A percentile compares a stretch with the other conserved stretches of the same genome.
Evolutionary conservation across 208 protist genomes (phyloP).

Genomic region (Trypanosoma lewisi): DNA sequence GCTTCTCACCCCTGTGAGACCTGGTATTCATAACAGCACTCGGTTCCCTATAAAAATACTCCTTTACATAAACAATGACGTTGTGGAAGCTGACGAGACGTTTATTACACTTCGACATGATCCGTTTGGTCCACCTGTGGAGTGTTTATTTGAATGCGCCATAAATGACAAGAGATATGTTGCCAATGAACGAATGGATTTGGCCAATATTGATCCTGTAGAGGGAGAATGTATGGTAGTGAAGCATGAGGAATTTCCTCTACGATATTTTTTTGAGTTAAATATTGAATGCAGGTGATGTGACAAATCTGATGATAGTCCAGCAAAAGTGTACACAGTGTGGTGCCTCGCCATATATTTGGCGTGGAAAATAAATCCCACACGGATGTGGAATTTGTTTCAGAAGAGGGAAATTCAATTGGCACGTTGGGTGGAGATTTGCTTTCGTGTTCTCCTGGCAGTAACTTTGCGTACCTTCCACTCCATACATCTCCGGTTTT

Average conservation of each 20-base stretch:
- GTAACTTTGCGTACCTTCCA: conserved; percentile 32
- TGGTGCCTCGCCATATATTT: conserved; percentile 25
- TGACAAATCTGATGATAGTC: not conserved
- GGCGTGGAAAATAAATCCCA: conserved; percentile 21
- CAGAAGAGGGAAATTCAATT: conserved; percentile 23
- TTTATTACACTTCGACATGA: conserved; percentile 22
- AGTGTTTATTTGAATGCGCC: conserved; percentile 22
- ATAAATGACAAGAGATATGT: conserved; percentile 10
- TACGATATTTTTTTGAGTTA: conserved; percentile 30
- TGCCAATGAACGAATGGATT: conserved; percentile 13
- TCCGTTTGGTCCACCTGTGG: conserved; percentile 16
- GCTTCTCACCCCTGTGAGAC: conserved; percentile 16
- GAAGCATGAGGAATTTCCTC: conserved; percentile 21
- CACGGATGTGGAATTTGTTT: conserved; percentile 23
- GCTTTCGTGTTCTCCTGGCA: conserved; percentile 6
- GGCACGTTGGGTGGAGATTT: conserved; percentile 21
- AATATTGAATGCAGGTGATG: conserved; percentile 1
- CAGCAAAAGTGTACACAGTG: conserved; percentile 5
- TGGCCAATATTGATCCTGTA: conserved; percentile 5
- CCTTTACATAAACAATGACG: conserved; percentile 7
- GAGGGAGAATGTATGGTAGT: conserved; percentile 25
- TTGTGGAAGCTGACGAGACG: conserved; percentile 17
- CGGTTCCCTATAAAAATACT: conserved; percentile 18
- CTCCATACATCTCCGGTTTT: conserved; percentile 14
- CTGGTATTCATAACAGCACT: conserved; percentile 26